A percentile compares a stretch with the other conserved stretches of the same genome.
Conservation (phyloP, 2,329 filamentous ascomycete species). For the Colletotrichum sp. region DNA sequence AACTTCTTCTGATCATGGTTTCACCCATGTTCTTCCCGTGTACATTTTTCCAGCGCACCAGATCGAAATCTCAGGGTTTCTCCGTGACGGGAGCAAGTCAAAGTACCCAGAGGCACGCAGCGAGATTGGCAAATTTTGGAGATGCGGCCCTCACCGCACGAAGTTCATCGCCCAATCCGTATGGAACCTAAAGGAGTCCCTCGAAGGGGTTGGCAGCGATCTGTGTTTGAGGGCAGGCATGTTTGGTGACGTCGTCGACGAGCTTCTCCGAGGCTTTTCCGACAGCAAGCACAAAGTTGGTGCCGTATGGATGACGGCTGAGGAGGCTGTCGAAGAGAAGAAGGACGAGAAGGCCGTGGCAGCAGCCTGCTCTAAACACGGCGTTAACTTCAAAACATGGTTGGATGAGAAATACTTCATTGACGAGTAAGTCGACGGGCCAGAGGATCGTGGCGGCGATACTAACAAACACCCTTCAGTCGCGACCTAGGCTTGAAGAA, state of each 20-base stretch:
- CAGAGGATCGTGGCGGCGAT: neutral
- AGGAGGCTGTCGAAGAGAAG: constrained; percentile 73
- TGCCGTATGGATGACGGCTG: constrained; percentile 76
- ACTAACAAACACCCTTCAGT: constrained; percentile 44
- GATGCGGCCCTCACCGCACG: constrained; percentile 74
- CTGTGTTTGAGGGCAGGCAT: constrained; percentile 69
- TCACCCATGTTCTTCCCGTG: constrained; percentile 74
- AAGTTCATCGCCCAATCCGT: constrained; percentile 76
- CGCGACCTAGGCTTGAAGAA: constrained; percentile 67
- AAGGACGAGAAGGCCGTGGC: constrained; percentile 65
- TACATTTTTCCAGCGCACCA: constrained; percentile 75
- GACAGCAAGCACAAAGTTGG: constrained; percentile 53
- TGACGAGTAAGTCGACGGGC: constrained; percentile 68
- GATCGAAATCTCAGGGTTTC: constrained; percentile 76
- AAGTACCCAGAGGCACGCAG: constrained; percentile 75
- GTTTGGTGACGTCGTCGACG: constrained; percentile 61
- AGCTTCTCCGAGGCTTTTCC: constrained; percentile 58
- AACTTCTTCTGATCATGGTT: constrained; percentile 54
- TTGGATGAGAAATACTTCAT: constrained; percentile 80
- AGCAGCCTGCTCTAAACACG: constrained; percentile 54
- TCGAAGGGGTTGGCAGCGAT: constrained; percentile 65
- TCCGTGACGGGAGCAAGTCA: constrained; percentile 57
- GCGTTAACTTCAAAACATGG: constrained; percentile 69
- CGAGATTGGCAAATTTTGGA: constrained; percentile 70
- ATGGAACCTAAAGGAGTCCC: constrained; percentile 71